A percentile compares a stretch with the other conserved stretches of the same genome.
Conservation (phyloP, 495 filamentous ascomycete species). For the Parathielavia hyrcaniae region DNA sequence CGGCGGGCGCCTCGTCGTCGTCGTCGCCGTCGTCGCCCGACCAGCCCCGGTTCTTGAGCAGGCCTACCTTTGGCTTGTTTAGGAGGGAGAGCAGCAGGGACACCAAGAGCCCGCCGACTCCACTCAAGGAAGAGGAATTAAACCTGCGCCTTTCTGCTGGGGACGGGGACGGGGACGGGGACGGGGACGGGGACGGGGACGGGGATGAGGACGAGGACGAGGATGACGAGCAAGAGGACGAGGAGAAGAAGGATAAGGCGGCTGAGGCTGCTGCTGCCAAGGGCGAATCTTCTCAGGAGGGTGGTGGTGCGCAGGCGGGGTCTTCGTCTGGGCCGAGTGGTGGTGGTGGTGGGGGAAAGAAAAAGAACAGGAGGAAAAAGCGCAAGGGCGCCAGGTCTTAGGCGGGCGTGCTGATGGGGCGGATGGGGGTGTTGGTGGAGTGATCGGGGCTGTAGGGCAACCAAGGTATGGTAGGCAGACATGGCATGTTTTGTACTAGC, state of each 20-base stretch:
- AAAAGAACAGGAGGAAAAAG: slow-evolving; percentile 40
- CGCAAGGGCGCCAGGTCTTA: slow-evolving; percentile 39
- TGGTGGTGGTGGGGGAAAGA: slow-evolving; percentile 23
- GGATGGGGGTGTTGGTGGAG: neutral
- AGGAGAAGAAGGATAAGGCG: slow-evolving; percentile 14
- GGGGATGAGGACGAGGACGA: too few species aligned
- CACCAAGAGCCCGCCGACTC: neutral
- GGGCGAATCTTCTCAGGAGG: neutral
- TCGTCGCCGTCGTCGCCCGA: slow-evolving; percentile 20
- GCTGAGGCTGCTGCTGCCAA: slow-evolving; percentile 5
- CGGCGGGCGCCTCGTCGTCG: slow-evolving; percentile 5
- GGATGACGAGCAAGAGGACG: too few species aligned
- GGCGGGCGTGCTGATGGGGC: slow-evolving; percentile 25
- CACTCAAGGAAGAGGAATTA: slow-evolving; percentile 12
- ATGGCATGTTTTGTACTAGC: slow-evolving; percentile 3
- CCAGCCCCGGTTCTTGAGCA: slow-evolving; percentile 16
- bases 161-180: too few species aligned
- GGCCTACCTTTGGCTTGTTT: slow-evolving; percentile 18
- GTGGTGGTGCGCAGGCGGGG: slow-evolving; percentile 8
- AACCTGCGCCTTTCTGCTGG: too few species aligned
- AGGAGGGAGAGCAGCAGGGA: neutral
- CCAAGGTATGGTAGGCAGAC: neutral
- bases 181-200: slow-evolving; percentile 15
- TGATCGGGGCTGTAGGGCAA: neutral
- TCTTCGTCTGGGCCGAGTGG: slow-evolving; percentile 6